Evolutionary conservation across 139 green algal species (phyloP).

Genomic region (Coelastrella sp.): DNA sequence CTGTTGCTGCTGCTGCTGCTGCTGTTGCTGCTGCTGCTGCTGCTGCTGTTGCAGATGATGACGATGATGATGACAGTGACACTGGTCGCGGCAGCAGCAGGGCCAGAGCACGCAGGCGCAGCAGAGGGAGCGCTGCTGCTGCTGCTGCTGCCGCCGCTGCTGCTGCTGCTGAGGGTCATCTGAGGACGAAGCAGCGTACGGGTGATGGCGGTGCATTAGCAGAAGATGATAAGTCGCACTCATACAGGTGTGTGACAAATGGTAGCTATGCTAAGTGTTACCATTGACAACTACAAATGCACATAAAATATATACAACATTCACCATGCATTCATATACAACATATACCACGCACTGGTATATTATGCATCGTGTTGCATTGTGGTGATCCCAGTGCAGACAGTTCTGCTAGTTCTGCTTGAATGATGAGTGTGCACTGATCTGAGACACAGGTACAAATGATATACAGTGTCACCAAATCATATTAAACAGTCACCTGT

Average conservation of each 20-base stretch:
- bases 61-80: slow-evolving; percentile 27
- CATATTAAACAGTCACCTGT: too few species aligned
- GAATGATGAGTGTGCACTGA: not conserved
- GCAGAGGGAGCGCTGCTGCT: not conserved
- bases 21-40: not conserved
- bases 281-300: too few species aligned
- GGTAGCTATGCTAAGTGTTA: too few species aligned
- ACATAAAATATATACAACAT: too few species aligned
- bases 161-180: not conserved
- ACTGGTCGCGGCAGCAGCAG: not conserved
- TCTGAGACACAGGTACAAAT: not conserved
- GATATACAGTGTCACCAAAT: too few species aligned
- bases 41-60: slow-evolving; percentile 14
- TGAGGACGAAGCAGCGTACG: slow-evolving; percentile 28
- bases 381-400: too few species aligned
- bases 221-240: slow-evolving; percentile 24
- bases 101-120: not conserved
- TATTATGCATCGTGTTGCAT: too few species aligned
- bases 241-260: slow-evolving; percentile 17
- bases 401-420: too few species aligned
- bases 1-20: not conserved
- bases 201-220: not conserved
- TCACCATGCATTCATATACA: too few species aligned
- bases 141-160: not conserved
- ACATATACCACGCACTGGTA: too few species aligned